Conservation (phyloP, 352 stramenopile genomes). For the Globisporangium acanthophoron region DNA sequence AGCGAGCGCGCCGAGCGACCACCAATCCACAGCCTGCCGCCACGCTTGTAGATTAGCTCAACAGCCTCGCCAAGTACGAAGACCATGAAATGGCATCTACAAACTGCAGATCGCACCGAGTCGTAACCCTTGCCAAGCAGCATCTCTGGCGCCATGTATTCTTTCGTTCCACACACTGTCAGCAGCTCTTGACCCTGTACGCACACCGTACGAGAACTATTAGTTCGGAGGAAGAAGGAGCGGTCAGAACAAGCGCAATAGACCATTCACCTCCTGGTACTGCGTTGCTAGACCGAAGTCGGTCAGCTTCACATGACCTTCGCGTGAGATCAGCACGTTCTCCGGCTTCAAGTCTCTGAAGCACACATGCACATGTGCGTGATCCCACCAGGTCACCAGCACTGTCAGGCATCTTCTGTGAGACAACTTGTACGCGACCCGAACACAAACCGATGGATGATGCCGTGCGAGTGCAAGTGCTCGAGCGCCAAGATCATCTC, state of each 20-base stretch:
- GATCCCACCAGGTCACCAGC: not conserved
- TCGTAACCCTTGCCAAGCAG: constrained; percentile 78
- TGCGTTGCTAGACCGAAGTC: constrained; percentile 90
- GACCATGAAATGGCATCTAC: not conserved
- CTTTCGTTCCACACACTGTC: constrained; percentile 76
- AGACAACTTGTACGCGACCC: not conserved
- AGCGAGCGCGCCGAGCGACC: constrained; percentile 73
- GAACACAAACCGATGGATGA: constrained; percentile 68
- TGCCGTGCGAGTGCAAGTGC: constrained; percentile 71
- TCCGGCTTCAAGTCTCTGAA: constrained; percentile 87
- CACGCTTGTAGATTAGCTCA: not conserved
- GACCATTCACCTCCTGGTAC: constrained; percentile 31
- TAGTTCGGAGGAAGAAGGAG: not conserved
- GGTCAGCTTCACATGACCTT: constrained; percentile 87
- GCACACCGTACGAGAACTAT: not conserved
- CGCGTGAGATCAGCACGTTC: constrained; percentile 89
- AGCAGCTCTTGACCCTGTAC: constrained; percentile 56
- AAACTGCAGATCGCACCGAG: constrained; percentile 26
- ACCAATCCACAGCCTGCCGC: constrained; percentile 73
- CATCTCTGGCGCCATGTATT: constrained; percentile 88
- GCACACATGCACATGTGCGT: not conserved
- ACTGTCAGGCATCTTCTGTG: too few species aligned
- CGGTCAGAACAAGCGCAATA: not conserved
- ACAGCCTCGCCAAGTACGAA: not conserved
- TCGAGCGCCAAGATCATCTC: constrained; percentile 84